A percentile compares a stretch with the other conserved stretches of the same genome.
phyloP scores from a whole-genome alignment of 345 rosid species.

The sweet orange (Citrus sinensis) region DVS_A1.0 CM039169.1:27669001-27669500 shows the following conservation, averaged over 20 bases:
- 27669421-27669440: constrained; percentile 80
- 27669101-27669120: too few relatives aligned
- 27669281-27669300: constrained; percentile 77
- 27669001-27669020: too few relatives aligned
- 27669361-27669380: too few relatives aligned
- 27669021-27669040: too few relatives aligned
- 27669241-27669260: constrained; percentile 56
- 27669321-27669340: background rate
- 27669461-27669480: constrained; percentile 81
- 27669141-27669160: too few relatives aligned
- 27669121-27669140: too few relatives aligned
- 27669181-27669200: background rate
- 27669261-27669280: constrained; percentile 77
- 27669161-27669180: background rate
- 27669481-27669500: constrained; percentile 15
- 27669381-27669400: too few relatives aligned
- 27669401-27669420: too few relatives aligned
- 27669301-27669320: constrained; percentile 29
- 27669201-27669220: background rate
- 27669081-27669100: too few relatives aligned
- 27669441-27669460: constrained; percentile 77
- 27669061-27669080: too few relatives aligned
- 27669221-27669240: too few relatives aligned
- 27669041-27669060: too few relatives aligned
- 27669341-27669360: background rate